Percentiles rank a stretch among this genome's conserved stretches.
Conservation (phyloP, 768 basidiomycete species). For the Lyophyllum semitale region DNA sequence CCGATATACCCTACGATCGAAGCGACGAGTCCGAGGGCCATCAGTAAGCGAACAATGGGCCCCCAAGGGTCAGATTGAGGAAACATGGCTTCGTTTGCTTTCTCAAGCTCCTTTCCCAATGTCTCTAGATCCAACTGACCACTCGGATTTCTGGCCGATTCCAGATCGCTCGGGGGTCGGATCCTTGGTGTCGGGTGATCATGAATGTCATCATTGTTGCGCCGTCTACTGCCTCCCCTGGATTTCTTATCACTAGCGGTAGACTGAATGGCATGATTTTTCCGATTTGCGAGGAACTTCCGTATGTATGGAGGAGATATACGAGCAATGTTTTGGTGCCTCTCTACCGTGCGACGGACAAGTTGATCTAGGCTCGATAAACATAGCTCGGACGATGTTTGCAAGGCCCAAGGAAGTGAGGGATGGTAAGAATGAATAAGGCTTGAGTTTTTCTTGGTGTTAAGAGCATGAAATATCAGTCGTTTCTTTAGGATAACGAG, state of each 20-base stretch:
- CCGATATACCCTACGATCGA: conserved; percentile 15
- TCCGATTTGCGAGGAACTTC: too few species aligned
- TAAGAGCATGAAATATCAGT: background rate
- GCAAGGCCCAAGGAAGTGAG: background rate
- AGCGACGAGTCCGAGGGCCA: conserved; percentile 3
- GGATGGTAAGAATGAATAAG: background rate
- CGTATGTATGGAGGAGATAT: too few species aligned
- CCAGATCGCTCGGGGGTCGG: background rate
- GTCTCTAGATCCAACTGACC: background rate
- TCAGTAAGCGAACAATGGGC: background rate
- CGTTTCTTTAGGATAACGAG: conserved; percentile 1
- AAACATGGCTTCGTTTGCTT: background rate
- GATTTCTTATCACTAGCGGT: too few species aligned
- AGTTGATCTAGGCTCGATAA: background rate
- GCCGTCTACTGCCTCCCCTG: too few species aligned
- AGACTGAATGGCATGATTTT: too few species aligned
- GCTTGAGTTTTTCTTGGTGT: background rate
- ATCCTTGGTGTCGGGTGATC: too few species aligned
- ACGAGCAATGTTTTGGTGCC: too few species aligned
- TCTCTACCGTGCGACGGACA: too few species aligned
- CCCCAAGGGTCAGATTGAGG: background rate
- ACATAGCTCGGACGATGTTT: background rate
- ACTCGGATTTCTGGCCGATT: background rate
- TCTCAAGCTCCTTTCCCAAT: background rate
- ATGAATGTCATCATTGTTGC: too few species aligned